These are phyloP conservation scores for Talaromyces marneffei DNA, from an alignment of 2,329 filamentous ascomycete species.

Conservation along the genomic window DNA sequence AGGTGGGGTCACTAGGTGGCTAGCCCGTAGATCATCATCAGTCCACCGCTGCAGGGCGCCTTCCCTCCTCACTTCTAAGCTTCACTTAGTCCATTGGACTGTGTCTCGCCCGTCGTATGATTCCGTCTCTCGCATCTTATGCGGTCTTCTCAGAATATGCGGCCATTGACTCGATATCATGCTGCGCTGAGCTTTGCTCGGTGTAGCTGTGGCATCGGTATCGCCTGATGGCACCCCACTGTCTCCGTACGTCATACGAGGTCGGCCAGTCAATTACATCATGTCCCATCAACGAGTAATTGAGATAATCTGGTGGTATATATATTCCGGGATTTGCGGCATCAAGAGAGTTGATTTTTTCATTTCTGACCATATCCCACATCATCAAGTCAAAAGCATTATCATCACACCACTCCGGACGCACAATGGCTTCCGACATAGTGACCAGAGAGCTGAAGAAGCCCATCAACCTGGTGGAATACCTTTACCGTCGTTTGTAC, in stretches of 20 bases:
- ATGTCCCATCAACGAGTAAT: background rate
- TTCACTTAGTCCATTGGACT: background rate
- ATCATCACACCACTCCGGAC: background rate
- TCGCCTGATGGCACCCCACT: background rate
- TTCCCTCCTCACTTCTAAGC: background rate
- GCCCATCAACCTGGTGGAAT: conserved; percentile 41
- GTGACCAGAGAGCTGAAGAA: conserved; percentile 37
- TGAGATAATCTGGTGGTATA: background rate
- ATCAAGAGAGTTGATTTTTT: background rate
- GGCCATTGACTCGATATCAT: background rate
- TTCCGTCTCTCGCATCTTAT: background rate
- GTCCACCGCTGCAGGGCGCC: background rate
- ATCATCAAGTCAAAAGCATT: background rate
- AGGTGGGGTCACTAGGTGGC: background rate
- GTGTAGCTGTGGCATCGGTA: background rate
- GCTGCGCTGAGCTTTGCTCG: background rate
- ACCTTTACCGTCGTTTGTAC: conserved; percentile 46
- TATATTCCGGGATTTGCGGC: background rate
- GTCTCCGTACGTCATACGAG: conserved; percentile 6
- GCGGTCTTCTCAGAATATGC: background rate
- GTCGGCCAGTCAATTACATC: conserved; percentile 6
- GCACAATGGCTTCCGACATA: conserved; percentile 23
- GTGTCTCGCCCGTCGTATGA: background rate
- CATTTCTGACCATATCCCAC: background rate
- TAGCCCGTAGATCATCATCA: background rate